A percentile compares a stretch with the other conserved stretches of the same genome.
phyloP scores from a whole-genome alignment of 2,329 filamentous ascomycete genomes.

The Colletotrichum theobromicola region DNA sequence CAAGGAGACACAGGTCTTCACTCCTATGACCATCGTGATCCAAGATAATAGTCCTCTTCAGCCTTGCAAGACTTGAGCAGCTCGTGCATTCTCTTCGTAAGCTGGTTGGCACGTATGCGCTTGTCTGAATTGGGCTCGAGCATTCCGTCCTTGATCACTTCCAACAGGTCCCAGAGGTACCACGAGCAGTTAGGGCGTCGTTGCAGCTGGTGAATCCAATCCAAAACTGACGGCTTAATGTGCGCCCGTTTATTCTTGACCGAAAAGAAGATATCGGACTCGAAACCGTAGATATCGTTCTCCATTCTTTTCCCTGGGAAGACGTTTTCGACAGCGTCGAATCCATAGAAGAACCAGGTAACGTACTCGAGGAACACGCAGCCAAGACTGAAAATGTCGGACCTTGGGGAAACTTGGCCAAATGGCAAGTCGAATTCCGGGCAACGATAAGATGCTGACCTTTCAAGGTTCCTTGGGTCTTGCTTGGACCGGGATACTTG shows the following conservation, averaged over 20 bases:
- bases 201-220: not conserved
- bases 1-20: not conserved
- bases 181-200: not conserved
- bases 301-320: slow-evolving; percentile 13
- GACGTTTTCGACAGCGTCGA: slow-evolving; percentile 8
- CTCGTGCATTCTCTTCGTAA: not conserved
- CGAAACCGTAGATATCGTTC: not conserved
- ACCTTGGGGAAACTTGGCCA: slow-evolving; percentile 23
- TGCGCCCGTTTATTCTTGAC: not conserved
- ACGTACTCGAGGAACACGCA: slow-evolving; percentile 40
- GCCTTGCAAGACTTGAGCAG: not conserved
- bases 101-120: not conserved
- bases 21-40: not conserved
- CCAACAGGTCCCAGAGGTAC: not conserved
- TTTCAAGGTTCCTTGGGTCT: not conserved
- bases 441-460: slow-evolving; percentile 39
- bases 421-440: slow-evolving; percentile 36
- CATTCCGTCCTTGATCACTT: not conserved
- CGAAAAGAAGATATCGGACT: not conserved
- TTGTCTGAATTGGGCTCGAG: not conserved
- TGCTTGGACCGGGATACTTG: not conserved
- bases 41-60: not conserved
- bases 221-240: not conserved
- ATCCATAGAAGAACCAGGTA: slow-evolving; percentile 37
- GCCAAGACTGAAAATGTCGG: slow-evolving; percentile 40